Conservation (phyloP, 371 early-diverging fungal genomes). For the Coemansia linderi region DNA sequence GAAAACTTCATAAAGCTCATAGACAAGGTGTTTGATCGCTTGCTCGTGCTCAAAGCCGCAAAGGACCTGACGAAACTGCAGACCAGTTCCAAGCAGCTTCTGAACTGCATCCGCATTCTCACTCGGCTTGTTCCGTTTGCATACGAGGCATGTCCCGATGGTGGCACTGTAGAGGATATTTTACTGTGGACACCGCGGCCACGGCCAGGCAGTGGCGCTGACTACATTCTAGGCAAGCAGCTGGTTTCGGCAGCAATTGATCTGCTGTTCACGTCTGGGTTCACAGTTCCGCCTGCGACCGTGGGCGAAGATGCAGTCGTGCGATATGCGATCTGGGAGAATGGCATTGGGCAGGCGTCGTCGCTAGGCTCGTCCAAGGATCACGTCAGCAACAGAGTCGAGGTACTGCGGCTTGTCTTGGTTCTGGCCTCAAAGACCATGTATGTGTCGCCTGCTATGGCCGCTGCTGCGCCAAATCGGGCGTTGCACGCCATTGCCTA, state of each 20-base stretch:
- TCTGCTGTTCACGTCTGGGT: slow-evolving; percentile 75
- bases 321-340: slow-evolving; percentile 82
- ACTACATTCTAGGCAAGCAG: slow-evolving; percentile 56
- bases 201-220: slow-evolving; percentile 42
- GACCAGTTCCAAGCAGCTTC: slow-evolving; percentile 61
- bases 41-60: slow-evolving; percentile 59
- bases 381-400: slow-evolving; percentile 69
- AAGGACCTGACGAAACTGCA: slow-evolving; percentile 58
- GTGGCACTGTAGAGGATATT: slow-evolving; percentile 62
- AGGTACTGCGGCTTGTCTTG: slow-evolving; percentile 73
- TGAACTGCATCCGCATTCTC: slow-evolving; percentile 80
- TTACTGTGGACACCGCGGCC: slow-evolving; percentile 67
- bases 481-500: slow-evolving; percentile 63
- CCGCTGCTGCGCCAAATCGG: slow-evolving; percentile 61
- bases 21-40: slow-evolving; percentile 64
- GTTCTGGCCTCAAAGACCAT: slow-evolving; percentile 77
- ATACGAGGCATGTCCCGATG: slow-evolving; percentile 65
- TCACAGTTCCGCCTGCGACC: slow-evolving; percentile 71
- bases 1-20: slow-evolving; percentile 75
- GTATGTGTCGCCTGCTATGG: slow-evolving; percentile 70
- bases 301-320: slow-evolving; percentile 57
- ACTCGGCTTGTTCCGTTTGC: slow-evolving; percentile 82
- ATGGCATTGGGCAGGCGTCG: slow-evolving; percentile 69
- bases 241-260: slow-evolving; percentile 58
- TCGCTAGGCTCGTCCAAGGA: slow-evolving; percentile 72